Base-by-base conservation (phyloP, 805 yeast species). In the Saturnispora sanitii region DNA sequence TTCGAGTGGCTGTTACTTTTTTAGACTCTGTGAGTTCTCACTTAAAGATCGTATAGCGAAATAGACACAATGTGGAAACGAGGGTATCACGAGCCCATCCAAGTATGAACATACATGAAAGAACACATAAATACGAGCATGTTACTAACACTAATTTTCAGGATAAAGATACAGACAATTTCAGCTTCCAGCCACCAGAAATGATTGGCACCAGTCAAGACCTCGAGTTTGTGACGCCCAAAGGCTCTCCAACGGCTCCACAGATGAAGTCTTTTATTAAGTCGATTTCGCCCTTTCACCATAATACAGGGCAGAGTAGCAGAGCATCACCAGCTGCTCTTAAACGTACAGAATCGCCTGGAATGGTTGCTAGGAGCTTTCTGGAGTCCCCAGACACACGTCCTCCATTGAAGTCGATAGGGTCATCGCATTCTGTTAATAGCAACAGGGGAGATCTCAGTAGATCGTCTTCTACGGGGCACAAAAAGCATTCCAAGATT, bases 51-150 rank as follows among this genome's bases (percentile, higher is more conserved):
- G n/a, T n/a, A n/a, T n/a, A n/a, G n/a, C n/a, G n/a, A n/a, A n/a
- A n/a, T n/a, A n/a, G n/a, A n/a, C n/a, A 18, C 12, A 4, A 54
- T 54, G 58, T 51, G 61, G 48, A 58, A 54, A 41, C 55, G 51
- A 31, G 64, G 64, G 15, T 60, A 60, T 41, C 61, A 58, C 17
- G 57, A 58, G 31, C 55, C 64, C 6, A 36, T 52, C 16, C 51
- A 47, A 36, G 62, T 57, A 53, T 35, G 62, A 47, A 13, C 12
- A 8, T 11, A 18, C 19, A 15, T 23, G 3, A 15, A 25, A 33
- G 19, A 20, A 17, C 16, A 16, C 12, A 9, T 17, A n/a, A 23
- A 25, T 16, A 15, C 15, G 7, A 26, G 20, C 13, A 15, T 13
- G 7, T 18, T 23, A 33, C 21, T 20, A 33, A 33, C 35, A 19